Base-by-base conservation (phyloP, 1,284 basidiomycete species). In the Lentinula novae-zelandiae region DNA sequence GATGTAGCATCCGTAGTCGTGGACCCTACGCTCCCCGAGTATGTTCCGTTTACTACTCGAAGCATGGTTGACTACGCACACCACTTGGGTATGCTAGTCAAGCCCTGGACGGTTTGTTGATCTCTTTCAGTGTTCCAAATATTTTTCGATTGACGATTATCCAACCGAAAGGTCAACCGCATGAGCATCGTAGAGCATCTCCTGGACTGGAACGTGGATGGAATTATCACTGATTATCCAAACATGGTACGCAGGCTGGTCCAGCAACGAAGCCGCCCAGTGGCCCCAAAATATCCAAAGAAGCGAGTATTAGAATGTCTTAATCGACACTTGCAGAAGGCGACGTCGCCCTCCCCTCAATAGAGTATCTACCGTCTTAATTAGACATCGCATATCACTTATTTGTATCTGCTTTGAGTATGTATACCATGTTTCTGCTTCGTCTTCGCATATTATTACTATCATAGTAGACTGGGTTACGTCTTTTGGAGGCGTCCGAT, bases 221-320 rank as follows among this genome's bases (percentile, higher is more conserved):
- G 90, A 0, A 82, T 91, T 55, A 89, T 90, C 65, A 83, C 87
- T 0, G 88, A 90, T 66, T 89, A 83, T 67, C 85, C 87, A 1
- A 74, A 76, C 48, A 71, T 79, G 44, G 72, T 89, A 52, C 80
- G 85, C 50, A 76, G 84, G 52, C 76, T 82, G 67, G 75, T 79
- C 6, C 75, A 81, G 60, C 79, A 84, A 61, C 76, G 77, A 46
- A 81, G 82, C 5, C 66, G 80, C 9, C 67, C 71, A 0, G 81
- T 85, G 48, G 79, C 83, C 9, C 81, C 84, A 0, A 79, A 78
- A 58, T 84, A 81, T 67, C 78, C 83, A 6, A 79, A 84, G 66
- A 76, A 80, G 52, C 74, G 77, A 22, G 85, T 90, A 6, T 72
- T 87, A 57, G 68, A 76, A 15, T 90, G 87, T 67, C 69, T 90